Conservation (phyloP, 345 rosid species). For the Eucalyptus polybractea region DNA sequence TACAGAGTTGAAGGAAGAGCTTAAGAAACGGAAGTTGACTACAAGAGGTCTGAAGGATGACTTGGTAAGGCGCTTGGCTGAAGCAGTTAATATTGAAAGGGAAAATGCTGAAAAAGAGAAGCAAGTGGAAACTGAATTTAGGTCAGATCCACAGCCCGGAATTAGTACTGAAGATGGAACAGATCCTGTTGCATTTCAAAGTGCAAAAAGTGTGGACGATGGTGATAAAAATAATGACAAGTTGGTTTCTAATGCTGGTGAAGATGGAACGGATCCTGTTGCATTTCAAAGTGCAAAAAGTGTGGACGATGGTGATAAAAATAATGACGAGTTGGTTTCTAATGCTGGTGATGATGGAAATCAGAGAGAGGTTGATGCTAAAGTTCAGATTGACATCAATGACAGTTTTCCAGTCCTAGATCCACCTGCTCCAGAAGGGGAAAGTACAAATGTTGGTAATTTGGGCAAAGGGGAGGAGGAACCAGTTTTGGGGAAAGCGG, state of each 20-base stretch:
- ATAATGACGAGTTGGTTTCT: neutral
- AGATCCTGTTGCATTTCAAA: slow-evolving; percentile 7
- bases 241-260: neutral
- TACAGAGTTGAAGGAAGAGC: slow-evolving; percentile 90
- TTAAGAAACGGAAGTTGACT: slow-evolving; percentile 53
- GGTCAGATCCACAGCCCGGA: slow-evolving; percentile 1
- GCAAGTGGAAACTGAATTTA: slow-evolving; percentile 13
- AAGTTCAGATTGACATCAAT: slow-evolving; percentile 27
- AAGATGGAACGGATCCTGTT: slow-evolving; percentile 7
- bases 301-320: neutral
- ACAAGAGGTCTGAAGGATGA: slow-evolving; percentile 83
- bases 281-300: slow-evolving; percentile 4
- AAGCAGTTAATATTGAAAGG: slow-evolving; percentile 53
- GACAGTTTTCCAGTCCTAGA: slow-evolving; percentile 13
- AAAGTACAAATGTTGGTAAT: neutral
- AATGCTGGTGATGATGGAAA: neutral
- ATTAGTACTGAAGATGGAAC: slow-evolving; percentile 1
- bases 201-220: neutral
- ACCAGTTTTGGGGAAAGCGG: neutral
- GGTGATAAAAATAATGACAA: neutral
- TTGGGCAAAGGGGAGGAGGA: slow-evolving; percentile 6
- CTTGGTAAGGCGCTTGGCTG: slow-evolving; percentile 70
- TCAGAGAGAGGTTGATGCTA: slow-evolving; percentile 22
- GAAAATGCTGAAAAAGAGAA: slow-evolving; percentile 19
- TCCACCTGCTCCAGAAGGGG: neutral